Conservation (phyloP, 805 yeast species). For the Suhomyces canberraensis region DNA sequence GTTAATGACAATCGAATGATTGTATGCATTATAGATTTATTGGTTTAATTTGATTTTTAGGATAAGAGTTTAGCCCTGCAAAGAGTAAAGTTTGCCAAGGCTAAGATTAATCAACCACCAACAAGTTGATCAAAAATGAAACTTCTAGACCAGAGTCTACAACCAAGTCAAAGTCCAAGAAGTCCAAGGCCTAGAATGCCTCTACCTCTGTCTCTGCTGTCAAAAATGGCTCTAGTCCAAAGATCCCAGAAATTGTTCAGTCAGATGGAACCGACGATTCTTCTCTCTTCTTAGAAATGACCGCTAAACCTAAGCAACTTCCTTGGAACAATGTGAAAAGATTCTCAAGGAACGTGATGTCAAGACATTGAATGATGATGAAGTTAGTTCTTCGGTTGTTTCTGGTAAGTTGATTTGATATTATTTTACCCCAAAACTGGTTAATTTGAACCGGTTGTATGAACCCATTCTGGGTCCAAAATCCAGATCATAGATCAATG, state of each 20-base stretch:
- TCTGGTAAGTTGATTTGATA: conserved; percentile 84
- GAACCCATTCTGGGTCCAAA: too few species aligned
- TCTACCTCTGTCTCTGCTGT: too few species aligned
- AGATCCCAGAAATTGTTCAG: background rate
- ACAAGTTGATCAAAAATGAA: conserved; percentile 39
- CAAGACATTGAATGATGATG: conserved; percentile 63
- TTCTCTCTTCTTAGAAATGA: conserved; percentile 21
- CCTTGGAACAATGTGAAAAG: conserved; percentile 62
- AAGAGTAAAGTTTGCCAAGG: too few species aligned
- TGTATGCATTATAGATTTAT: too few species aligned
- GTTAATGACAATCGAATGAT: too few species aligned
- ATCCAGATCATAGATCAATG: too few species aligned
- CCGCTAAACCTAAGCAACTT: conserved; percentile 23
- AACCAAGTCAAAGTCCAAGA: conserved; percentile 3
- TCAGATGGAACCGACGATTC: conserved; percentile 15
- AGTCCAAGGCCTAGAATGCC: conserved; percentile 3
- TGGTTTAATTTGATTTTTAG: too few species aligned
- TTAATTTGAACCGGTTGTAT: too few species aligned
- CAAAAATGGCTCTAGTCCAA: background rate
- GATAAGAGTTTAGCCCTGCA: too few species aligned
- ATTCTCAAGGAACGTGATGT: conserved; percentile 70
- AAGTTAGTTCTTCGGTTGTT: conserved; percentile 67
- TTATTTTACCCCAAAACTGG: too few species aligned
- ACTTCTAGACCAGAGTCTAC: conserved; percentile 26
- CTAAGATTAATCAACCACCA: conserved; percentile 40